Conservation (phyloP, 306 rosid genomes). For the Gillenia trifoliata region DNA sequence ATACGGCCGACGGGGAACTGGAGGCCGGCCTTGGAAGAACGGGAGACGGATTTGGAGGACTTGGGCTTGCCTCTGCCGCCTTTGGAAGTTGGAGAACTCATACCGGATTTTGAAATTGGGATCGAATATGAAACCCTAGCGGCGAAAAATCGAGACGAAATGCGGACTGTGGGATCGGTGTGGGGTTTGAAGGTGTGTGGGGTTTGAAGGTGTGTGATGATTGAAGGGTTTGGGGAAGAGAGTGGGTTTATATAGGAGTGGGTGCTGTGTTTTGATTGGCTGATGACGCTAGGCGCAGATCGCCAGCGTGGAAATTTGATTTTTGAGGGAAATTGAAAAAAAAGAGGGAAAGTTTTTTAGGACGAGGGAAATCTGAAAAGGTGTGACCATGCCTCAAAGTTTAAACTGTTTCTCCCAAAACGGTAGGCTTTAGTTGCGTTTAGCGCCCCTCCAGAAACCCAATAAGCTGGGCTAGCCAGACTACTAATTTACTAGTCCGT, state of each 20-base stretch:
- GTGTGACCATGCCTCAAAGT: neutral
- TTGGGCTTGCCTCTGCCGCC: conserved; percentile 67
- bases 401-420: neutral
- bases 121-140: neutral
- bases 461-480: neutral
- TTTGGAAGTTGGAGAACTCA: conserved; percentile 13
- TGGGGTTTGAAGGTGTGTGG: neutral
- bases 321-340: neutral
- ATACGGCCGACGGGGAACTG: conserved; percentile 90
- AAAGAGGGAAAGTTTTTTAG: neutral
- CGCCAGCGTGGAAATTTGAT: conserved; percentile 10
- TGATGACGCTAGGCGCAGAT: neutral
- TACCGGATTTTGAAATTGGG: neutral
- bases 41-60: conserved; percentile 49
- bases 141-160: neutral
- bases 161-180: neutral
- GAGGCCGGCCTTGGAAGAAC: conserved; percentile 76
- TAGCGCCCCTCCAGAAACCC: neutral
- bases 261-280: neutral
- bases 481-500: no score
- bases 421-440: neutral
- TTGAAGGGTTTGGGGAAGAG: neutral
- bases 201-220: neutral
- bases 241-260: neutral
- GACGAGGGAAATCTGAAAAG: neutral